Percentiles rank a stretch among this genome's conserved stretches.
These are phyloP conservation scores for Ceratocystis lukuohia DNA, from an alignment of 2,329 filamentous ascomycete species.

Conservation along the genomic window DNA sequence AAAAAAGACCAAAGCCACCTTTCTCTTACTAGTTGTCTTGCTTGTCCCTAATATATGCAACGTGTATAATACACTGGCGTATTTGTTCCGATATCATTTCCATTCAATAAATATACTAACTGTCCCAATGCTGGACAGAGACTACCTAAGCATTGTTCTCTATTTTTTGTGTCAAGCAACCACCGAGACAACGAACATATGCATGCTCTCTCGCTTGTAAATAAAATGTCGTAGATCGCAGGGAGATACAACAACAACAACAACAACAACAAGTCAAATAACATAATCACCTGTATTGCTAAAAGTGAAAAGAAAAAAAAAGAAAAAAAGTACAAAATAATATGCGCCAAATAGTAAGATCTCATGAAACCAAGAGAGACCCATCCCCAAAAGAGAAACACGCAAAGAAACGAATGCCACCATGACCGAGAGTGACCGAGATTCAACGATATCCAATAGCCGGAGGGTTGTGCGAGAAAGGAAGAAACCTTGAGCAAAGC, in stretches of 20 bases:
- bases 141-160: no score
- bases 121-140: no score
- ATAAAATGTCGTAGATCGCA: no score
- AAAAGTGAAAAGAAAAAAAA: not conserved
- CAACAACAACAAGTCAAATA: not conserved
- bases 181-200: not conserved
- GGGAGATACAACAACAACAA: no score
- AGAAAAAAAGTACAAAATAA: not conserved
- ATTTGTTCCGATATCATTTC: no score
- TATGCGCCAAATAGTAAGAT: not conserved
- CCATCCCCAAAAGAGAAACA: not conserved
- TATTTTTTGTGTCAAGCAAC: no score
- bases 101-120: no score
- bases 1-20: not conserved
- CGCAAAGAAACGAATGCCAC: constrained; percentile 1
- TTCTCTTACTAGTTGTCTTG: not conserved
- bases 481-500: not conserved
- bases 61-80: not conserved
- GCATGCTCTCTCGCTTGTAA: not conserved
- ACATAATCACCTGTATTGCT: not conserved
- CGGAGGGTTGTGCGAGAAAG: no score
- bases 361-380: not conserved
- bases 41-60: not conserved
- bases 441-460: no score
- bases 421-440: not conserved